Percentiles rank a stretch among this genome's conserved stretches.
These are phyloP conservation scores for Schizochytrium sp. DNA, from an alignment of 108 stramenopile genomes.

Conservation along the genomic window DNA sequence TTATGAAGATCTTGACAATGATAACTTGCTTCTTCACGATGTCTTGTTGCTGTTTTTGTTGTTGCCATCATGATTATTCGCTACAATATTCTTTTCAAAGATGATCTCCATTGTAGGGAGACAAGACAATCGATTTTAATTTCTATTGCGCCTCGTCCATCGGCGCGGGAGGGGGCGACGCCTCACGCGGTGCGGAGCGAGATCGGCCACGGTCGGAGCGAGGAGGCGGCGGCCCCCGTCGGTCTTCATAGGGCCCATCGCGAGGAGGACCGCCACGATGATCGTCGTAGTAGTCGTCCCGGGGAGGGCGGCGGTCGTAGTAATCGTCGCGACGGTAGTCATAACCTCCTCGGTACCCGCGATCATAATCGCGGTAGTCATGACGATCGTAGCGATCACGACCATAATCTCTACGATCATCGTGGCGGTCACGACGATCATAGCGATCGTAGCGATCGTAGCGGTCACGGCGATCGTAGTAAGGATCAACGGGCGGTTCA, in stretches of 20 bases:
- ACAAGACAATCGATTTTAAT: no score
- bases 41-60: no score
- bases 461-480: not conserved
- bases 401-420: not conserved
- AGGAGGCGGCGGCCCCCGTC: not conserved
- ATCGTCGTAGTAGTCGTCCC: not conserved
- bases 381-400: not conserved
- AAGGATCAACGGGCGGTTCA: not conserved
- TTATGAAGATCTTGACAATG: no score
- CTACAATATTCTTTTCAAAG: no score
- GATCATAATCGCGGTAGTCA: not conserved
- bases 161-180: no score
- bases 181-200: not conserved
- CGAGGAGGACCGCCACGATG: not conserved
- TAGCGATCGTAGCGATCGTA: not conserved
- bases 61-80: no score
- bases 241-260: not conserved
- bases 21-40: no score
- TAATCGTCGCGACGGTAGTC: not conserved
- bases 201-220: not conserved
- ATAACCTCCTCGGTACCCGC: not conserved
- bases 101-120: no score
- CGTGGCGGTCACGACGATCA: not conserved
- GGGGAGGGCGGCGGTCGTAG: not conserved
- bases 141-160: no score